Evolutionary conservation across 768 basidiomycete species (phyloP).

Genomic region (Pleurotus djamor): DNA sequence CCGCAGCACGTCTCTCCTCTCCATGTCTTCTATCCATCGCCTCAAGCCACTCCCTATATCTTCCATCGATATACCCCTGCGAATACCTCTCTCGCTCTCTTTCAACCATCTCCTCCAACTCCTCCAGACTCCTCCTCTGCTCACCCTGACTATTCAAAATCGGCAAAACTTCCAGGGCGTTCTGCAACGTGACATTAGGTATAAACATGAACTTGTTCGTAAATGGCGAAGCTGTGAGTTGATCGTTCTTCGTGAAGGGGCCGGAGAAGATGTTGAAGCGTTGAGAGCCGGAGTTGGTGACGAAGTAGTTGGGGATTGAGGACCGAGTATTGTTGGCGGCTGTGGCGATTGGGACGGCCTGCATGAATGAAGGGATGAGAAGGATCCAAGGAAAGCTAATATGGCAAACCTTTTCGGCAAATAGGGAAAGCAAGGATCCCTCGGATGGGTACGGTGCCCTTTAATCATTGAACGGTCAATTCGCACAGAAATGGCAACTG

Average conservation of each 20-base stretch:
- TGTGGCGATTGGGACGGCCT: slow-evolving; percentile 57
- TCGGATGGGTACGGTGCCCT: slow-evolving; percentile 66
- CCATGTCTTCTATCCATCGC: slow-evolving; percentile 46
- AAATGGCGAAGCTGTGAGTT: slow-evolving; percentile 75
- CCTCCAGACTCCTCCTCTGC: slow-evolving; percentile 22
- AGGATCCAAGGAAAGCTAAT: slow-evolving; percentile 8
- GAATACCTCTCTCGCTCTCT: slow-evolving; percentile 38
- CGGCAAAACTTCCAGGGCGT: slow-evolving; percentile 54
- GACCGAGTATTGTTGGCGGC: slow-evolving; percentile 63
- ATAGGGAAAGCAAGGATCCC: slow-evolving; percentile 56
- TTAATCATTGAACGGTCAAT: background rate
- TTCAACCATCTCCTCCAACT: slow-evolving; percentile 23
- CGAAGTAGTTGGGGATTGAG: slow-evolving; percentile 57
- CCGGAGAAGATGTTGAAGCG: slow-evolving; percentile 71
- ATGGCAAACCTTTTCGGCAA: slow-evolving; percentile 40
- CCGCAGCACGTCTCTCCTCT: slow-evolving; percentile 35
- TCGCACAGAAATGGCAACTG: no score
- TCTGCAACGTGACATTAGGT: slow-evolving; percentile 43
- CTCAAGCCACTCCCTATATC: slow-evolving; percentile 56
- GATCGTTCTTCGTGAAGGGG: slow-evolving; percentile 78
- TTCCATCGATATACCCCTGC: slow-evolving; percentile 46
- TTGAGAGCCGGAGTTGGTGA: slow-evolving; percentile 60
- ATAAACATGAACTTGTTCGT: slow-evolving; percentile 63
- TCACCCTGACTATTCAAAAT: slow-evolving; percentile 47
- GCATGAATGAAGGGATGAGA: background rate